Evolutionary conservation across 495 filamentous ascomycete species (phyloP).

Genomic region (Neurospora sublineolata): DNA sequence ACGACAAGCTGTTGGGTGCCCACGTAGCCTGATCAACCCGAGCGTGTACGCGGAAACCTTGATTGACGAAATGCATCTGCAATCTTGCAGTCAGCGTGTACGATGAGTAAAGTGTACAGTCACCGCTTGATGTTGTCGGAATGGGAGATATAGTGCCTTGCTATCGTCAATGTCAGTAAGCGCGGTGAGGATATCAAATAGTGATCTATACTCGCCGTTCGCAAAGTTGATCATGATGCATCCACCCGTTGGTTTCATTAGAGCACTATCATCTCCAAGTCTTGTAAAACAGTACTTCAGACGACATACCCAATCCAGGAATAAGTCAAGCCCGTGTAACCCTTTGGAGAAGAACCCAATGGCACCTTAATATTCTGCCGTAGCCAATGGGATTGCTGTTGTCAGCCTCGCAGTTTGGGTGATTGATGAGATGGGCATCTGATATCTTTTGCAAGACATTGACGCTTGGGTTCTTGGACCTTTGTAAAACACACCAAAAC

Average conservation of each 20-base stretch:
- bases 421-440: background rate
- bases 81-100: background rate
- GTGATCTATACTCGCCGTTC: background rate
- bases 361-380: background rate
- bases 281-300: background rate
- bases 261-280: background rate
- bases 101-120: background rate
- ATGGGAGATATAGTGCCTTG: background rate
- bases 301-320: conserved; percentile 8
- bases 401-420: background rate
- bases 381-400: background rate
- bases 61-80: background rate
- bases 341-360: background rate
- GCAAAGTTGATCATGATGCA: background rate
- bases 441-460: background rate
- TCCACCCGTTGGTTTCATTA: background rate
- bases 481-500: background rate
- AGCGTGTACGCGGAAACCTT: background rate
- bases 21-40: background rate
- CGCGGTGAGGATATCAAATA: background rate
- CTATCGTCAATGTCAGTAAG: background rate
- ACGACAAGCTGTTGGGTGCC: background rate
- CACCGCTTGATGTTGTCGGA: background rate
- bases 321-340: conserved; percentile 3
- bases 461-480: background rate